A percentile compares a stretch with the other conserved stretches of the same genome.
phyloP scores from a whole-genome alignment of 2,329 filamentous ascomycete genomes.

The Sordariomycetes sp. region DNA sequence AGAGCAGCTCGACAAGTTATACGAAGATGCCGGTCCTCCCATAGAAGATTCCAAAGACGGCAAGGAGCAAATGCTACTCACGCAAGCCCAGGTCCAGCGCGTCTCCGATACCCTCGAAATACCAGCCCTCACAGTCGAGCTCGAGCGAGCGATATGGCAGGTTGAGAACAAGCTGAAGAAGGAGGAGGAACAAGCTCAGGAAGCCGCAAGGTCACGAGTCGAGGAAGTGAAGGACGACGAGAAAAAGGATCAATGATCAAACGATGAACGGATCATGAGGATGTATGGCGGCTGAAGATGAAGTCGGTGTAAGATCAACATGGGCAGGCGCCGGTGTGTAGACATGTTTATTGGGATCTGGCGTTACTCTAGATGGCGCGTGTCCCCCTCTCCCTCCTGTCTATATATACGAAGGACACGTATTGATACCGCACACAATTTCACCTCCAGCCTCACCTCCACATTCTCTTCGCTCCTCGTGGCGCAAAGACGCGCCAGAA shows the following conservation, averaged over 20 bases:
- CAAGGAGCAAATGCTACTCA: slow-evolving; percentile 31
- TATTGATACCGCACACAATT: too few relatives aligned
- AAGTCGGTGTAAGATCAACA: not conserved
- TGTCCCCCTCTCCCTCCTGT: too few relatives aligned
- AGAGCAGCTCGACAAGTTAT: slow-evolving; percentile 63
- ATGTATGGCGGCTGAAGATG: too few relatives aligned
- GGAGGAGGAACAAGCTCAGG: slow-evolving; percentile 12
- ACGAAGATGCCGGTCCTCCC: slow-evolving; percentile 36
- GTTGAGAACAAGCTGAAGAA: slow-evolving; percentile 45
- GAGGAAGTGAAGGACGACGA: slow-evolving; percentile 5
- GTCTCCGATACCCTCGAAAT: slow-evolving; percentile 55
- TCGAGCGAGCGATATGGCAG: slow-evolving; percentile 70
- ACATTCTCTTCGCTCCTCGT: too few relatives aligned
- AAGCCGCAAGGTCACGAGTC: slow-evolving; percentile 5
- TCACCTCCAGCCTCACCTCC: too few relatives aligned
- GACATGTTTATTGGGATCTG: too few relatives aligned
- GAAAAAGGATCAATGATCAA: slow-evolving; percentile 8
- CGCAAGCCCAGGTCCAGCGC: slow-evolving; percentile 42
- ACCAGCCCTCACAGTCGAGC: slow-evolving; percentile 61
- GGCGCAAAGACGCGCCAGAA: too few relatives aligned
- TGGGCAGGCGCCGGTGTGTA: not conserved
- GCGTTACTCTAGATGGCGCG: too few relatives aligned
- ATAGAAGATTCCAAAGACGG: slow-evolving; percentile 10
- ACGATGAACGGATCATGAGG: not conserved
- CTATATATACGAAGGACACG: too few relatives aligned